These are phyloP conservation scores for Takashimella tepidaria DNA, from an alignment of 1,284 basidiomycete genomes.

Conservation along the genomic window DNA sequence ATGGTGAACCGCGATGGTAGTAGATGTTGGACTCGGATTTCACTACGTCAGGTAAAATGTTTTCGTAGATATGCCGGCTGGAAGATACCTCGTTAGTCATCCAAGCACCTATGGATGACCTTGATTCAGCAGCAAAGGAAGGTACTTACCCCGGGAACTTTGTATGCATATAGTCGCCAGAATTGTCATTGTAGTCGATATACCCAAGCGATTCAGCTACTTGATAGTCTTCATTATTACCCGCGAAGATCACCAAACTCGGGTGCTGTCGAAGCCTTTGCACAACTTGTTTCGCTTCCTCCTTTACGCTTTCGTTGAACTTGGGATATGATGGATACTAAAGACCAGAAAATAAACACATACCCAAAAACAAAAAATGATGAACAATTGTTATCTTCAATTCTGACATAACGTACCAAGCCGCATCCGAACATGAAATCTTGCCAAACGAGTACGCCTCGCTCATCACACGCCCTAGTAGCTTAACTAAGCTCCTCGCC, in stretches of 20 bases:
- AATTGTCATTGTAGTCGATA: conserved; percentile 73
- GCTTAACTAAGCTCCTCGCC: no score
- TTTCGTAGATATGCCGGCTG: conserved; percentile 69
- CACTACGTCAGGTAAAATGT: conserved; percentile 65
- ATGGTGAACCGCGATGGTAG: conserved; percentile 76
- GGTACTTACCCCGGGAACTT: conserved; percentile 63
- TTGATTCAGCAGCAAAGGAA: conserved; percentile 48
- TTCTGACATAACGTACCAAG: conserved; percentile 49
- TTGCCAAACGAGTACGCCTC: conserved; percentile 58
- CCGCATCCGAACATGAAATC: conserved; percentile 56
- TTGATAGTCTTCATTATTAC: conserved; percentile 72
- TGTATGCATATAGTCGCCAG: conserved; percentile 71
- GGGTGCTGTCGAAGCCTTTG: conserved; percentile 51
- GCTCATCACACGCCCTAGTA: conserved; percentile 54
- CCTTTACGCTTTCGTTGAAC: conserved; percentile 48
- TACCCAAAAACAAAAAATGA: background rate
- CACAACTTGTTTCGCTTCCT: conserved; percentile 51
- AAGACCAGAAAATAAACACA: background rate
- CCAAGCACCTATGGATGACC: conserved; percentile 60
- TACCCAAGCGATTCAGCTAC: conserved; percentile 70
- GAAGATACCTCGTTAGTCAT: conserved; percentile 49
- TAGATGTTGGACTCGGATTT: conserved; percentile 57
- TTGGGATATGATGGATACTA: conserved; percentile 52
- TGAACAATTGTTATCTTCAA: background rate
- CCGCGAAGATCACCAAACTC: conserved; percentile 74